Evolutionary conservation across 169 alveolate species (phyloP).

Genomic region (Plasmodium gaboni): DNA sequence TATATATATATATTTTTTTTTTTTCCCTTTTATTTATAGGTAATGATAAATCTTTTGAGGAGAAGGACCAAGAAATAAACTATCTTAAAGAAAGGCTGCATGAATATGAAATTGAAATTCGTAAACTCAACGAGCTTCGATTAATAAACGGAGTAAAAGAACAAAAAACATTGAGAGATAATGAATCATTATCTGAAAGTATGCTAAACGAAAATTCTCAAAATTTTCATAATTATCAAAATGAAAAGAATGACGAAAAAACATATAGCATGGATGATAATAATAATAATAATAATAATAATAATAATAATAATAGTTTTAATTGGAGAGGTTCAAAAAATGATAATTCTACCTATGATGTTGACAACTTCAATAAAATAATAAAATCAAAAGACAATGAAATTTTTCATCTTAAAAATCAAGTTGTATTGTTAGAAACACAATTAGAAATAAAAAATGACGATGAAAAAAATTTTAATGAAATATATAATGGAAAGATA

Average conservation of each 20-base stretch:
- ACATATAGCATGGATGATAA: background rate
- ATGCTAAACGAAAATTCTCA: slow-evolving; percentile 6
- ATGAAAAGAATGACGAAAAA: background rate
- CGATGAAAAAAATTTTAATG: slow-evolving; percentile 18
- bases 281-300: too few relatives aligned
- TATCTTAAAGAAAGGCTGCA: slow-evolving; percentile 33
- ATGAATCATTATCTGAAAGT: background rate
- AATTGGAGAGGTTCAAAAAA: slow-evolving; percentile 22
- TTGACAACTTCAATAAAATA: slow-evolving; percentile 14
- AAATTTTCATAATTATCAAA: background rate
- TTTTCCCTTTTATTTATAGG: background rate
- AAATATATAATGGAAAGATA: background rate
- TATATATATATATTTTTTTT: background rate
- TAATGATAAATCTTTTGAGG: background rate
- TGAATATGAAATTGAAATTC: slow-evolving; percentile 62
- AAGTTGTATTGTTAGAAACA: slow-evolving; percentile 55
- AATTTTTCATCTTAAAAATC: slow-evolving; percentile 51
- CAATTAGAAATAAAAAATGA: slow-evolving; percentile 62
- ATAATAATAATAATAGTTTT: background rate
- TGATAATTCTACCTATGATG: slow-evolving; percentile 9
- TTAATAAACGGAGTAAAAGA: slow-evolving; percentile 25
- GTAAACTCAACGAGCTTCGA: slow-evolving; percentile 51
- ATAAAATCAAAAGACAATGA: slow-evolving; percentile 36
- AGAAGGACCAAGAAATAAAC: slow-evolving; percentile 32
- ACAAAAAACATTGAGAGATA: background rate